phyloP scores from a whole-genome alignment of 1,284 basidiomycete genomes.

The Flammula alnicola region DNA sequence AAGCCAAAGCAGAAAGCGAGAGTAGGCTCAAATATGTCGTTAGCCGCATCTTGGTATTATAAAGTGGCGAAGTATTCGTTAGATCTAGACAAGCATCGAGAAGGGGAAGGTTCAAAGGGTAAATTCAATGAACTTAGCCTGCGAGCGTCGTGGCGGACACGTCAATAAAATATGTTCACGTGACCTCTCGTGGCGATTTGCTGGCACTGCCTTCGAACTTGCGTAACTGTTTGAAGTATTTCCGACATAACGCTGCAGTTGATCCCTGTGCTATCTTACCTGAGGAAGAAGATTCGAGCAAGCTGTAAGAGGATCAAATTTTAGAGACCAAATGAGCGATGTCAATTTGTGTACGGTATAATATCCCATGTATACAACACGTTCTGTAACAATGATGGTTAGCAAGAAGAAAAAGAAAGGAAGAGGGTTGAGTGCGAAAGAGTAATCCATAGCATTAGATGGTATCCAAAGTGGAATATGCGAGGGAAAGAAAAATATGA shows the following conservation, averaged over 20 bases:
- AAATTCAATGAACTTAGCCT: too few relatives aligned
- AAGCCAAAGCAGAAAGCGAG: constrained; percentile 36
- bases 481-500: background rate
- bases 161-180: constrained; percentile 10
- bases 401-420: background rate
- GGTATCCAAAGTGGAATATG: constrained; percentile 7
- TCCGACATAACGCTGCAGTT: too few relatives aligned
- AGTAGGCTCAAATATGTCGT: constrained; percentile 38
- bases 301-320: too few relatives aligned
- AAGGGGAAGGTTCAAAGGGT: constrained; percentile 9
- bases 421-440: background rate
- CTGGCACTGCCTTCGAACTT: too few relatives aligned
- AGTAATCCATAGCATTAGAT: constrained; percentile 1
- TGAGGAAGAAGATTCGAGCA: too few relatives aligned
- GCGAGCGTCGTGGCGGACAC: constrained; percentile 10
- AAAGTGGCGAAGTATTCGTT: constrained; percentile 11
- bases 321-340: background rate
- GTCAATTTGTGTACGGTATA: constrained; percentile 10
- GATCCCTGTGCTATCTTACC: too few relatives aligned
- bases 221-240: too few relatives aligned
- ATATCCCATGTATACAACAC: constrained; percentile 11
- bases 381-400: constrained; percentile 5
- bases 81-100: constrained; percentile 28
- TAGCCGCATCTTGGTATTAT: constrained; percentile 37
- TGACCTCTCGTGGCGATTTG: too few relatives aligned